These are phyloP conservation scores for Vigna trinervia DNA, from an alignment of 306 rosid species.

Conservation along the genomic window DNA sequence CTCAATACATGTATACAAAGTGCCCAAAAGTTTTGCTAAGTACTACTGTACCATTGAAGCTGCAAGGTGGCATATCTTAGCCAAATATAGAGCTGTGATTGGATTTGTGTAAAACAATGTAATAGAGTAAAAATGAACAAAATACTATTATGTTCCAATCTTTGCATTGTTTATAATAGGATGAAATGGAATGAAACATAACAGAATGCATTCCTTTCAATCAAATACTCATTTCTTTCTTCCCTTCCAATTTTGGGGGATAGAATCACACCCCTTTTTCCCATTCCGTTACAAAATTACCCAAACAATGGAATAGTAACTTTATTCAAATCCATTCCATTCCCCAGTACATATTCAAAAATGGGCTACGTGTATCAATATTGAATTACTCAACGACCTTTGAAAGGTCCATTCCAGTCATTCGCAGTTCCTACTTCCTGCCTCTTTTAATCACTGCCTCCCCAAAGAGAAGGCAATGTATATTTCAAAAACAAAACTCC, in stretches of 20 bases:
- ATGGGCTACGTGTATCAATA: neutral
- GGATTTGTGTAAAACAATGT: neutral
- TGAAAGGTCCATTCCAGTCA: neutral
- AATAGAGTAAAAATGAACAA: neutral
- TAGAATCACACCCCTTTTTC: neutral
- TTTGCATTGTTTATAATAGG: neutral
- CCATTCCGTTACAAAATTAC: neutral
- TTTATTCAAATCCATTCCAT: neutral
- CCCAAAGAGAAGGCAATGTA: neutral
- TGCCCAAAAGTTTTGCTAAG: neutral
- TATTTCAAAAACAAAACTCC: slow-evolving; percentile 6
- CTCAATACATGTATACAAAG: slow-evolving; percentile 11
- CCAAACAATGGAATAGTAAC: neutral
- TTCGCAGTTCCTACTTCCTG: neutral
- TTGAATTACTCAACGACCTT: slow-evolving; percentile 7
- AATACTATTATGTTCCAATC: neutral
- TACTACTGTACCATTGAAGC: neutral
- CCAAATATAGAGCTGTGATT: neutral
- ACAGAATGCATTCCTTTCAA: slow-evolving; percentile 1
- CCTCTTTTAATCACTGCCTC: neutral
- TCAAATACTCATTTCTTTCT: neutral
- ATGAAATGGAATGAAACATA: neutral
- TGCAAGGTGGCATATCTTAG: neutral
- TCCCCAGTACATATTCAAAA: neutral
- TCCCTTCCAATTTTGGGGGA: neutral